phyloP scores from a whole-genome alignment of 2,329 filamentous ascomycete species.

The Allantophomopsis lycopodina region DNA sequence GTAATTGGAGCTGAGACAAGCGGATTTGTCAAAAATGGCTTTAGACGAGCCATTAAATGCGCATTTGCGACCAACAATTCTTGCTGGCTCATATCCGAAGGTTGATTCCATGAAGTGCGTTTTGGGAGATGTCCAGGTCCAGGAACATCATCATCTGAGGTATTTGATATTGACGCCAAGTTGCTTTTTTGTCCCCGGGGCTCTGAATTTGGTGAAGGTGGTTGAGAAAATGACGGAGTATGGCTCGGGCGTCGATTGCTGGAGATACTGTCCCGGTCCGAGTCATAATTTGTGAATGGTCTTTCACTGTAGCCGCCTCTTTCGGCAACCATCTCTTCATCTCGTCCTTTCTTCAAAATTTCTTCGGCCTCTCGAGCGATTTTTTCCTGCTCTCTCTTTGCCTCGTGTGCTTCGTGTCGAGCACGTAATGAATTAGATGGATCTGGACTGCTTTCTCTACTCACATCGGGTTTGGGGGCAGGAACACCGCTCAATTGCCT shows the following conservation, averaged over 20 bases:
- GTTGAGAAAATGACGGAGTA: constrained; percentile 2
- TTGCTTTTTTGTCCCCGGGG: constrained; percentile 1
- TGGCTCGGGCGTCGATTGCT: constrained; percentile 7
- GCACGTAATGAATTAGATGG: constrained; percentile 10
- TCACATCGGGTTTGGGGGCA: constrained; percentile 32
- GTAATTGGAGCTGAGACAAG: constrained; percentile 68
- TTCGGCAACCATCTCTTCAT: constrained; percentile 56
- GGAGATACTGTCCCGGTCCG: constrained; percentile 19
- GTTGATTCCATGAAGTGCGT: constrained; percentile 23
- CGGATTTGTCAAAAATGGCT: constrained; percentile 81
- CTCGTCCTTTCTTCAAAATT: constrained; percentile 59
- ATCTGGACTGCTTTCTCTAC: constrained; percentile 15
- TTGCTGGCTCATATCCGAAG: constrained; percentile 52
- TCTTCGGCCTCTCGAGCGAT: constrained; percentile 64
- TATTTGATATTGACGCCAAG: constrained; percentile 8
- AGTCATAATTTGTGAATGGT: constrained; percentile 27
- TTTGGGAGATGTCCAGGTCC: constrained; percentile 25
- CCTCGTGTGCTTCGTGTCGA: constrained; percentile 29
- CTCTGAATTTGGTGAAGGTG: background rate
- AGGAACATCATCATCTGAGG: constrained; percentile 10
- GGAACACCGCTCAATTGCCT: constrained; percentile 80
- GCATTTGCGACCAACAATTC: constrained; percentile 72
- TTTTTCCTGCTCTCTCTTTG: constrained; percentile 42
- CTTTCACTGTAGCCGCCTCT: constrained; percentile 63
- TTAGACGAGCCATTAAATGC: constrained; percentile 75